Evolutionary conservation across 2,329 filamentous ascomycete genomes (phyloP).

Genomic region (Sarocladium strictum): DNA sequence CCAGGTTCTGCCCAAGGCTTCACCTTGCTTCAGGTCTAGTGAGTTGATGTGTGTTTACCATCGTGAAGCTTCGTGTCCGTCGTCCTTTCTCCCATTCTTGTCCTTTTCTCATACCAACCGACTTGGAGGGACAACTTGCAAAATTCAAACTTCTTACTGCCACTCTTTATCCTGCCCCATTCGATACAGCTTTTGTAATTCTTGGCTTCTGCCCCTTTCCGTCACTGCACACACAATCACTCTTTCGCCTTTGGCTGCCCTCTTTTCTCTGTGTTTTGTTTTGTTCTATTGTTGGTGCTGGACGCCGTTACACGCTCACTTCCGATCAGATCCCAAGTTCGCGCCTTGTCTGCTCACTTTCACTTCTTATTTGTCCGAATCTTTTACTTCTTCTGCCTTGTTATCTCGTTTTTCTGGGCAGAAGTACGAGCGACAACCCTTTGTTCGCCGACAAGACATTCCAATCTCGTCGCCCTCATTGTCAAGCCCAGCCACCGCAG

Average conservation of each 20-base stretch:
- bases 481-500: slow-evolving; percentile 1
- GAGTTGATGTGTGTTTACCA: background rate
- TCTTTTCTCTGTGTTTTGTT: background rate
- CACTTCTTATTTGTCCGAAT: background rate
- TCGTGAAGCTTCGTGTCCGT: slow-evolving; percentile 9
- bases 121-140: background rate
- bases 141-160: background rate
- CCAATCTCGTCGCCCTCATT: background rate
- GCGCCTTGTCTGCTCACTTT: background rate
- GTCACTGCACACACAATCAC: background rate
- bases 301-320: background rate
- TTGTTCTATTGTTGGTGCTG: slow-evolving; percentile 3
- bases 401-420: background rate
- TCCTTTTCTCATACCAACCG: background rate
- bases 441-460: background rate
- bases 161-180: background rate
- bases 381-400: background rate
- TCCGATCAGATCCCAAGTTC: background rate
- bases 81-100: background rate
- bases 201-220: background rate
- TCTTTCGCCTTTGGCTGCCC: background rate
- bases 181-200: background rate
- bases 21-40: slow-evolving; percentile 4
- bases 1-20: slow-evolving; percentile 6
- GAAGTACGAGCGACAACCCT: background rate